Percentiles rank a stretch among this genome's conserved stretches.
These are phyloP conservation scores for Lolium multiflorum DNA, from an alignment of 176 grass and related monocot species.

Conservation along the genomic window DNA sequence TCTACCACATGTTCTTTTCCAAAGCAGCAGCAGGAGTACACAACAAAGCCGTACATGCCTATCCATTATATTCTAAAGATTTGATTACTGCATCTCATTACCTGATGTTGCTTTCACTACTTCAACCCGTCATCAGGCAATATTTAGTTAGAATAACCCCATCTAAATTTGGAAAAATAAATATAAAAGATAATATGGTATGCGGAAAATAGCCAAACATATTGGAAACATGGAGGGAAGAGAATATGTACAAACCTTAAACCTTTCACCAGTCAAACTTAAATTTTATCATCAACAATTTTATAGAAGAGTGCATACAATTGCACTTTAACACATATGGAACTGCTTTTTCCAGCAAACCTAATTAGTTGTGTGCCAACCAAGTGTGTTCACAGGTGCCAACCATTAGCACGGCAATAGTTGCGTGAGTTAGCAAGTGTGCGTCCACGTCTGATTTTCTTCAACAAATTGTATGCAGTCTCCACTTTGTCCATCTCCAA, in stretches of 20 bases:
- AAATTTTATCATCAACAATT: background rate
- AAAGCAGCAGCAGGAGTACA: background rate
- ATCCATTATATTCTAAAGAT: background rate
- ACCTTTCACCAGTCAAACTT: background rate
- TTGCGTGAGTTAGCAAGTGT: constrained; percentile 55
- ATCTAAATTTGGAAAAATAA: background rate
- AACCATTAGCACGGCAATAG: constrained; percentile 87
- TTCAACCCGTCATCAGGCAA: background rate
- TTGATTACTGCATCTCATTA: background rate
- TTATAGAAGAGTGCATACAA: background rate
- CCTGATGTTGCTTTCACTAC: background rate
- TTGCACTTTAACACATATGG: background rate
- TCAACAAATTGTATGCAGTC: constrained; percentile 73
- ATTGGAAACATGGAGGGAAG: background rate
- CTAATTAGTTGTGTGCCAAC: background rate
- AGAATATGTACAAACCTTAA: background rate
- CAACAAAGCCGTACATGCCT: background rate
- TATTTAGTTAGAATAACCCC: background rate
- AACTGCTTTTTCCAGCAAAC: constrained; percentile 11
- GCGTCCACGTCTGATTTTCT: constrained; percentile 69
- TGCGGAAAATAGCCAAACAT: background rate
- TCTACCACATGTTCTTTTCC: background rate
- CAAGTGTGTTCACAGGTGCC: constrained; percentile 55
- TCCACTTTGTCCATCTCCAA: constrained; percentile 89
- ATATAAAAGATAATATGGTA: background rate